Conservation (phyloP, 1,139 yeast species). For the Suhomyces coccinellae region DNA sequence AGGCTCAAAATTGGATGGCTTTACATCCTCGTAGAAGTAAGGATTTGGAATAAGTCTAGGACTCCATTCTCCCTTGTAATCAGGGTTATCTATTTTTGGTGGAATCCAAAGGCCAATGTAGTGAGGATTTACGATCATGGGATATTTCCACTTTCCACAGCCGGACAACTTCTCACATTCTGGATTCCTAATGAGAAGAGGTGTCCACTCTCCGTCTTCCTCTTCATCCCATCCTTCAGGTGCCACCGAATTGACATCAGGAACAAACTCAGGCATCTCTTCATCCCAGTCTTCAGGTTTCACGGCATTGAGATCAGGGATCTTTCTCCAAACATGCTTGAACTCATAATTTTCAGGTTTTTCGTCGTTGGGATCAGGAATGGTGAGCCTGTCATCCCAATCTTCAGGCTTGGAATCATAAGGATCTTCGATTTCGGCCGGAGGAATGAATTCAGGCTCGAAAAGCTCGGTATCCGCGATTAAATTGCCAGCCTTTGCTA, state of each 20-base stretch:
- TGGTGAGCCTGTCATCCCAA: slow-evolving; percentile 70
- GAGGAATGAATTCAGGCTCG: slow-evolving; percentile 65
- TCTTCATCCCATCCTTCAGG: slow-evolving; percentile 87
- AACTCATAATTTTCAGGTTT: slow-evolving; percentile 88
- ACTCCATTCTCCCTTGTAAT: slow-evolving; percentile 77
- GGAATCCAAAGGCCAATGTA: slow-evolving; percentile 80
- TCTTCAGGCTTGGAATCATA: slow-evolving; percentile 66
- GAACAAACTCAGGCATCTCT: slow-evolving; percentile 52
- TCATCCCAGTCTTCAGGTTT: slow-evolving; percentile 86
- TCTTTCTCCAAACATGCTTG: slow-evolving; percentile 50
- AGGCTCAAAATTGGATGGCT: slow-evolving; percentile 57
- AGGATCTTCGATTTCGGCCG: slow-evolving; percentile 61
- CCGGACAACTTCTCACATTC: slow-evolving; percentile 60
- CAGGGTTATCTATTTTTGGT: slow-evolving; percentile 69
- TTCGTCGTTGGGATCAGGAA: slow-evolving; percentile 63
- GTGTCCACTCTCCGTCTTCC: slow-evolving; percentile 82
- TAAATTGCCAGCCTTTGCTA: slow-evolving; percentile 67
- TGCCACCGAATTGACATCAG: slow-evolving; percentile 62
- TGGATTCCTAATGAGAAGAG: slow-evolving; percentile 72
- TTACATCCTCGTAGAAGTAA: slow-evolving; percentile 55
- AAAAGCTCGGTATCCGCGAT: slow-evolving; percentile 50
- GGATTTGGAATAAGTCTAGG: slow-evolving; percentile 72
- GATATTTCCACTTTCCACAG: slow-evolving; percentile 69
- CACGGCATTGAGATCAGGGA: slow-evolving; percentile 62
- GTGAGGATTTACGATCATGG: slow-evolving; percentile 62